phyloP scores from a whole-genome alignment of 306 rosid genomes.

The Sicyos baderoa region DNA sequence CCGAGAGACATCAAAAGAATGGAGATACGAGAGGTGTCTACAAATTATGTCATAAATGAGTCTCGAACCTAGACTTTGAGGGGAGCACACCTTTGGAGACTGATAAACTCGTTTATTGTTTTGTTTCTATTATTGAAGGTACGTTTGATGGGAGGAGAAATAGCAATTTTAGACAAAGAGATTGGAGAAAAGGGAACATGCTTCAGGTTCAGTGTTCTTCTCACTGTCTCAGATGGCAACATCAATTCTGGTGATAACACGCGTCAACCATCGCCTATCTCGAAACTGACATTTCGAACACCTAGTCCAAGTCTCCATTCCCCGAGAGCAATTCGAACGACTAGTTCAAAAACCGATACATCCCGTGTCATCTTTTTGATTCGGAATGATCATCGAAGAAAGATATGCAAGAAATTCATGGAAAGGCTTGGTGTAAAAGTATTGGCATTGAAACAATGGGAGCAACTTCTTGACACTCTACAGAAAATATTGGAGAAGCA shows the following conservation, averaged over 20 bases:
- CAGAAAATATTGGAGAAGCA: slow-evolving; percentile 16
- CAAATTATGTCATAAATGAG: no score
- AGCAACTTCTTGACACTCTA: slow-evolving; percentile 26
- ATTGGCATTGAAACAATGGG: slow-evolving; percentile 21
- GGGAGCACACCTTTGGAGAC: no score
- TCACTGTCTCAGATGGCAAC: slow-evolving; percentile 32
- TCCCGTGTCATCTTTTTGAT: slow-evolving; percentile 38
- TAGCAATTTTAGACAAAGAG: slow-evolving; percentile 59
- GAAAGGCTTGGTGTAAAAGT: slow-evolving; percentile 32
- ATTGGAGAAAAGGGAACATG: slow-evolving; percentile 56
- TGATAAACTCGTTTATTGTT: background rate
- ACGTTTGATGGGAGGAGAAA: slow-evolving; percentile 75
- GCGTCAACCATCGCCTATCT: slow-evolving; percentile 17
- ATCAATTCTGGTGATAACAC: slow-evolving; percentile 16
- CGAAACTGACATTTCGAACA: background rate
- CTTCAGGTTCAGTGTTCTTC: slow-evolving; percentile 56
- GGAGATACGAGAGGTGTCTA: no score
- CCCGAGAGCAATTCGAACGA: slow-evolving; percentile 20
- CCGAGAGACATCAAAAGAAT: no score
- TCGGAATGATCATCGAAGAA: slow-evolving; percentile 22
- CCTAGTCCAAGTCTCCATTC: slow-evolving; percentile 32
- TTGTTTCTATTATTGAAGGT: slow-evolving; percentile 32
- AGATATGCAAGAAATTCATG: slow-evolving; percentile 27
- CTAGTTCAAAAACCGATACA: slow-evolving; percentile 35
- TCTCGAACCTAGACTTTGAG: no score